phyloP scores from a whole-genome alignment of 2,329 filamentous ascomycete species.

The Botryotinia calthae region DNA sequence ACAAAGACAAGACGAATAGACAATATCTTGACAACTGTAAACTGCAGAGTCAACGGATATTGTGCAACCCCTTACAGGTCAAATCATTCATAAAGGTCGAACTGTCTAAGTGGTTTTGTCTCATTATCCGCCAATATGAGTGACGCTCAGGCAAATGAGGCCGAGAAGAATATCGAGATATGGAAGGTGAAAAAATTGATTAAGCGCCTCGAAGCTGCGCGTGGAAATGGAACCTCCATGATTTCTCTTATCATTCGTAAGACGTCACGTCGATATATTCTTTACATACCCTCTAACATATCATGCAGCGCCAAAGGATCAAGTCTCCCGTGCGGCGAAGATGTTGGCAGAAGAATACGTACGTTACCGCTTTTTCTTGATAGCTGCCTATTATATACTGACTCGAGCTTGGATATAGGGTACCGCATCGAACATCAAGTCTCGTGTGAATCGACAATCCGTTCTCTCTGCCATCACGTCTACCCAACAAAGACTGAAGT shows the following conservation, averaged over 20 bases:
- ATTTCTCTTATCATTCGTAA: slow-evolving; percentile 98
- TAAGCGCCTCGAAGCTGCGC: slow-evolving; percentile 93
- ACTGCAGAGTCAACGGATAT: slow-evolving; percentile 17
- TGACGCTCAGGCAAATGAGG: slow-evolving; percentile 82
- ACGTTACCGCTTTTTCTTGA: slow-evolving; percentile 42
- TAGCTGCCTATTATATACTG: slow-evolving; percentile 19
- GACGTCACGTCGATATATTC: slow-evolving; percentile 39
- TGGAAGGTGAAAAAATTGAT: slow-evolving; percentile 99
- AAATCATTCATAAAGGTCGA: slow-evolving; percentile 1
- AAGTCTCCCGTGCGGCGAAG: slow-evolving; percentile 92
- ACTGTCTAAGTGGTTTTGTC: slow-evolving; percentile 15
- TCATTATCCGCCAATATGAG: slow-evolving; percentile 64
- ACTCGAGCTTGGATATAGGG: slow-evolving; percentile 58
- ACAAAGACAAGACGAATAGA: slow-evolving; percentile 12
- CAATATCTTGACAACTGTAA: slow-evolving; percentile 10
- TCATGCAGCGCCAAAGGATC: slow-evolving; percentile 84
- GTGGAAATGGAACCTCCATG: slow-evolving; percentile 99
- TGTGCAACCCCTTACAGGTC: slow-evolving; percentile 10
- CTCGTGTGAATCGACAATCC: slow-evolving; percentile 96
- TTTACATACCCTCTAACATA: slow-evolving; percentile 15
- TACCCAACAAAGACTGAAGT: slow-evolving; percentile 96
- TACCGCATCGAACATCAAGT: slow-evolving; percentile 99
- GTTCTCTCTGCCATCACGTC: slow-evolving; percentile 98
- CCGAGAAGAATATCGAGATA: slow-evolving; percentile 93
- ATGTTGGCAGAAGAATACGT: slow-evolving; percentile 99